Base-by-base conservation (phyloP, 164 flowering plant species). In the Taxillus chinensis region DNA sequence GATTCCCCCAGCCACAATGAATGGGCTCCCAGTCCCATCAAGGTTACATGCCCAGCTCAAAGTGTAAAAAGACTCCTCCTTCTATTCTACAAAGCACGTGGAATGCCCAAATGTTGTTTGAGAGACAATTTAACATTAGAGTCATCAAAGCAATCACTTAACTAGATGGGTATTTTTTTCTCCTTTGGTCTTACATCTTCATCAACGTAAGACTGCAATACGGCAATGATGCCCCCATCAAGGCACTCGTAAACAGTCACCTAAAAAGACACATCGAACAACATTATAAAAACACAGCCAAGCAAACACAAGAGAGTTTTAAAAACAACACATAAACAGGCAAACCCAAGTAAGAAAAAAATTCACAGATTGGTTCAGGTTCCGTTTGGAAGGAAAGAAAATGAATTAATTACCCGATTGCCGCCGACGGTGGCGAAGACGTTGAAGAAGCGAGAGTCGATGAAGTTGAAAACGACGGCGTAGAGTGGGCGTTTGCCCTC, bases 41-140 rank as follows among this genome's bases (percentile, higher is more conserved):
- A 74, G 49, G 72, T 75, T 80, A 65, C 91, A 86, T 3, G 97
- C 99, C 99, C 99, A 93, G 71, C 87, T 86, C 41, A 89, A 81
- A 50, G 99, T 93, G 74, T 90, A 93, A 69, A 93, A 93, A 3
- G 96, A 89, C 73, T 93, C 99, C 52, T 93, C 99, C 85, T 93
- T 90, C 97, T 92, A 92, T 79, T 79, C 78, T 70, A 87, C 60
- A 78, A 59, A 72, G 55, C 58, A 83, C 64, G 74, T 70, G 67
- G 62, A 75, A 73, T 63, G 41, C 55, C 66, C 67, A 63, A 41
- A 60, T 12, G 37, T 41, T 51, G 27, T 54, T 63, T 17, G 27
- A 27, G 27, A 66, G 46, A 41, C 50, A 69, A 52, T 5, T 5
- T 38, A 57, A 57, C 3, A 27, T 27, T 27, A 27, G 27, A 27